phyloP scores from a whole-genome alignment of 2,329 filamentous ascomycete genomes.

The Cercospora sp. region DNA sequence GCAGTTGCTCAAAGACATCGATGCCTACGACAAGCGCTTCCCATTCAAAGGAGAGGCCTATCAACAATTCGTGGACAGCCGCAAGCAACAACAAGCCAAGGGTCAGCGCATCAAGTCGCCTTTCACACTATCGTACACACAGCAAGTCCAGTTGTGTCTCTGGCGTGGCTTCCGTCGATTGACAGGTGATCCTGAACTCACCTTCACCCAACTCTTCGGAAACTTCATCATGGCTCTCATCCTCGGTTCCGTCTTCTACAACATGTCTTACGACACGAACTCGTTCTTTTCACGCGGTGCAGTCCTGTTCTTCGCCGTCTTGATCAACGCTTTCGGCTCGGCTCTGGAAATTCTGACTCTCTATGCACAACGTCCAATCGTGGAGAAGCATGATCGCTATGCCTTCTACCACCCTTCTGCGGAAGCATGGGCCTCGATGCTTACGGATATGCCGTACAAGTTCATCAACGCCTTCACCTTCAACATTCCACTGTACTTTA shows the following conservation, averaged over 20 bases:
- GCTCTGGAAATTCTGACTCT: constrained; percentile 82
- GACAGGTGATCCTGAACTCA: constrained; percentile 72
- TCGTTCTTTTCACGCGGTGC: constrained; percentile 80
- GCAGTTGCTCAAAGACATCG: constrained; percentile 47
- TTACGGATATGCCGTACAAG: constrained; percentile 84
- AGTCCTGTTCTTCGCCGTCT: constrained; percentile 81
- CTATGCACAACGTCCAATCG: constrained; percentile 85
- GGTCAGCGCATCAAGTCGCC: constrained; percentile 66
- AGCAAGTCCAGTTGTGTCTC: constrained; percentile 78
- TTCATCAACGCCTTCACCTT: constrained; percentile 71
- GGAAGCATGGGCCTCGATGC: constrained; percentile 83
- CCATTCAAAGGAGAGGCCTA: constrained; percentile 48
- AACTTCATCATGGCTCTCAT: constrained; percentile 77
- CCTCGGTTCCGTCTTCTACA: constrained; percentile 78
- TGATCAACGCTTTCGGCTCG: constrained; percentile 81
- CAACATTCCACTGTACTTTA: constrained; percentile 81
- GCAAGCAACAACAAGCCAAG: constrained; percentile 50
- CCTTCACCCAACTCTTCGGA: constrained; percentile 65
- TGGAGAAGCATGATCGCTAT: constrained; percentile 85
- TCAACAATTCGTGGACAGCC: constrained; percentile 49
- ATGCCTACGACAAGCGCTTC: constrained; percentile 49
- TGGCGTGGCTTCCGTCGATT: constrained; percentile 78
- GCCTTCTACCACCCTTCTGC: constrained; percentile 87
- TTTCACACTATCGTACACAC: constrained; percentile 73
- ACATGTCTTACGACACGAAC: constrained; percentile 62